Evolutionary conservation across 176 grass and related monocot species (phyloP), one percentile per base, ranked within the genome.

Genomic region (Cenchrus americanus): DNA sequence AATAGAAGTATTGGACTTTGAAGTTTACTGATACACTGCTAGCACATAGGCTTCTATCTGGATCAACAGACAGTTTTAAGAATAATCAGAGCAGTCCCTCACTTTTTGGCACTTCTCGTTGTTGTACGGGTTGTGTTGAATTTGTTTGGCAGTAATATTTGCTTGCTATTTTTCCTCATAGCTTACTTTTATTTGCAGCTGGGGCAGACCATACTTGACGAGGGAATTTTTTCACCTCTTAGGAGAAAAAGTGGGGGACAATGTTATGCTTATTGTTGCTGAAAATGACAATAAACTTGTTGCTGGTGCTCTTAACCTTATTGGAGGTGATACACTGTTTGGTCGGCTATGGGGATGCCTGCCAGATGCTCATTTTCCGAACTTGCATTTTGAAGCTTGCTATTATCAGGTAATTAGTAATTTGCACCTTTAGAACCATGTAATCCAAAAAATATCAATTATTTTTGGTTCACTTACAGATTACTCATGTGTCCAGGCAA

Each of bases 391-490:
- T 75, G 93, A 99, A 88, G 93, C 93, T 59, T 99, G 96, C 53
- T 96, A 99, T 91, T 99, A 99, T 82, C 96, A 99, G 91, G 96
- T 99, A 92, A 88, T 22, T 42, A 89, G 96, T 99, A 92, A 88
- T 22, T 42, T 66, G 15, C 65, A n/a, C 27, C 49, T 82, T 49
- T 65, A 37, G 22, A 61, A 62, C 18, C 58, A 58, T 72, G 60
- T 67, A 67, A 43, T 51, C 22, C 17, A 46, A 24, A 71, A 41
- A 46, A 85, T 82, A 10, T 18, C 32, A 61, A 61, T 77, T 60
- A 88, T 71, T 51, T 71, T 51, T 72, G 5, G 8, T 76, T 53
- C 66, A 11, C 27, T 82, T 62, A 76, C 43, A 32, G 40, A 80
- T 71, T 67, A 32, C 27, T 83, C 21, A 70, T 80, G 67, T 22